phyloP scores from a whole-genome alignment of 768 basidiomycete genomes.

The Jaapia argillacea region DNA sequence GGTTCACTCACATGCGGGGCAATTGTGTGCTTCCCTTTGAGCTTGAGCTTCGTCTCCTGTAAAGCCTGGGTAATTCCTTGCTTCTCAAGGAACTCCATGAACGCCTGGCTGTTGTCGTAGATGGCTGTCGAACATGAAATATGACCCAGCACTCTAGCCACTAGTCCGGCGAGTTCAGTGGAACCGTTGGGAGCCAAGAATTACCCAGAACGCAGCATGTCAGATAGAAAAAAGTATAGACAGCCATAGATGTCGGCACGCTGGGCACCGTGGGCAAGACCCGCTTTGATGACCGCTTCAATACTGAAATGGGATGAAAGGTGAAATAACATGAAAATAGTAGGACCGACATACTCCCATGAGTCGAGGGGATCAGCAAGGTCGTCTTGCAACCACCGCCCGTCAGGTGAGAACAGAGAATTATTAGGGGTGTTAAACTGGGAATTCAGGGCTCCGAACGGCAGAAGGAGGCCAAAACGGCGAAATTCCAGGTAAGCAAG shows the following conservation, averaged over 20 bases:
- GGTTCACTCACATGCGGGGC: not conserved
- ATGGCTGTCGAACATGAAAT: no score
- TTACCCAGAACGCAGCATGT: no score
- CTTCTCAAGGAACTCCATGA: not conserved
- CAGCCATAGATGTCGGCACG: conserved; percentile 39
- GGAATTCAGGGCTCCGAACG: conserved; percentile 31
- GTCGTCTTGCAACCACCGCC: conserved; percentile 33
- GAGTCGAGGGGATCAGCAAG: conserved; percentile 35
- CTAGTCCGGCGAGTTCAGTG: no score
- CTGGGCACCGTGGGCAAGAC: conserved; percentile 27
- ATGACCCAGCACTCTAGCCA: no score
- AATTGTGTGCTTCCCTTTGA: not conserved
- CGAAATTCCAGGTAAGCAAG: conserved; percentile 30
- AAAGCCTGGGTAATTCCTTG: not conserved
- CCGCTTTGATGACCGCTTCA: conserved; percentile 27
- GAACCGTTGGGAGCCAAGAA: no score
- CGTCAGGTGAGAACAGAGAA: conserved; percentile 34
- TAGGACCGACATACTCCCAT: conserved; percentile 30
- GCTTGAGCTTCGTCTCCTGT: not conserved
- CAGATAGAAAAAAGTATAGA: conserved; percentile 34
- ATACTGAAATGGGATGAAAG: conserved; percentile 17
- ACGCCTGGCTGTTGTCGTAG: not conserved
- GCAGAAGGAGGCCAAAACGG: conserved; percentile 34
- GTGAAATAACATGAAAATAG: not conserved
- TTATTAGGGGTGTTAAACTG: conserved; percentile 32